Conservation (phyloP, 148 eudicot genomes). For the Simmondsia chinensis region DNA sequence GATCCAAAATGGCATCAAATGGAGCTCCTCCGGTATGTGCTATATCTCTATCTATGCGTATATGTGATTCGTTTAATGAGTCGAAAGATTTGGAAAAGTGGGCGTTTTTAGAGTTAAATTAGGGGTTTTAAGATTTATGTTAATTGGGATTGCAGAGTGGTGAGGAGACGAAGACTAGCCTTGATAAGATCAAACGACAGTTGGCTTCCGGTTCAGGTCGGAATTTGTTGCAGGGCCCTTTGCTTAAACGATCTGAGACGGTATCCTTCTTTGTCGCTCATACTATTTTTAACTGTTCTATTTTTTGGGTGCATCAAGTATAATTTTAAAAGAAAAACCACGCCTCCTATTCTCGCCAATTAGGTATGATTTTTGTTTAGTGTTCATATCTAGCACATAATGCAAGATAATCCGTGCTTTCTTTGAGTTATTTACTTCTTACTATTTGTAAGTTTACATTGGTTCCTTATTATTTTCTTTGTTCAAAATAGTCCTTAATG, state of each 20-base stretch:
- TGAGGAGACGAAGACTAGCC: constrained; percentile 52
- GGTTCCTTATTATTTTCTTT: too few relatives aligned
- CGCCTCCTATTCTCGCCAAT: too few relatives aligned
- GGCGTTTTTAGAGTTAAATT: background rate
- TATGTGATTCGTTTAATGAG: background rate
- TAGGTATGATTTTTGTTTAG: too few relatives aligned
- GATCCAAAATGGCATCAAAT: constrained; percentile 39
- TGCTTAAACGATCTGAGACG: constrained; percentile 93
- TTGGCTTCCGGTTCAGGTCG: constrained; percentile 79
- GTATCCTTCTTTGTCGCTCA: constrained; percentile 19
- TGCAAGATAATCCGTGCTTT: too few relatives aligned
- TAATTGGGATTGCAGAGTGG: constrained; percentile 32
- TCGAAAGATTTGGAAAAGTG: background rate
- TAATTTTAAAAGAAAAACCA: background rate
- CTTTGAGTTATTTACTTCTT: too few relatives aligned
- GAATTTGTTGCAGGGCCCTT: constrained; percentile 83
- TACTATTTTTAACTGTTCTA: background rate
- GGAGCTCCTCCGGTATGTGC: constrained; percentile 36
- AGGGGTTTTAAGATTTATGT: background rate
- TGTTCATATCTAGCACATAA: too few relatives aligned
- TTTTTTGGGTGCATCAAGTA: too few relatives aligned
- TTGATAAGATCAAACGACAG: constrained; percentile 91
- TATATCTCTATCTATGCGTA: background rate
- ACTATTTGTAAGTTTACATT: too few relatives aligned
- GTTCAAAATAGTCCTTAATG: too few relatives aligned